Conservation (phyloP, 1,284 basidiomycete genomes). For the Rhodotorula sp. region DNA sequence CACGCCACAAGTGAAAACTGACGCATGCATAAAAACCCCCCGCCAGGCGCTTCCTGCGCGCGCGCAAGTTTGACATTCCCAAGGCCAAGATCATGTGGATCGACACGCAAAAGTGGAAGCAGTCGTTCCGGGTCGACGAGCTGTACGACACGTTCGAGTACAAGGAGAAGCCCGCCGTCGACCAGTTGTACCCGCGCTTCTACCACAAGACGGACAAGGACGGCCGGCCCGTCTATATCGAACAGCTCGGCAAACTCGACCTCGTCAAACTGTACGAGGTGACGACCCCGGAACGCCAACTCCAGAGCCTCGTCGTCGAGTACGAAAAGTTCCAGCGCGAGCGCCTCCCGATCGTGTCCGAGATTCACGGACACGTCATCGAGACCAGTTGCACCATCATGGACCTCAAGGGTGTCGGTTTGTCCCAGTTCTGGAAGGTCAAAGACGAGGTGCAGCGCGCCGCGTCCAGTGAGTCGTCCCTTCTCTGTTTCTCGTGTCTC, state of each 20-base stretch:
- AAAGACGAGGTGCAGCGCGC: constrained; percentile 79
- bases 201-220: constrained; percentile 97
- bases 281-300: constrained; percentile 84
- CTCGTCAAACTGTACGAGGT: constrained; percentile 74
- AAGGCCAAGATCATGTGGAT: constrained; percentile 84
- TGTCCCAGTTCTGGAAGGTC: constrained; percentile 85
- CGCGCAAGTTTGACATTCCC: constrained; percentile 84
- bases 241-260: constrained; percentile 87
- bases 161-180: constrained; percentile 76
- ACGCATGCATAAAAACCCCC: too few relatives aligned
- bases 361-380: constrained; percentile 73
- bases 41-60: constrained; percentile 68
- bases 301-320: constrained; percentile 85
- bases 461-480: constrained; percentile 67
- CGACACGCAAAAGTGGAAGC: constrained; percentile 84
- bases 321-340: constrained; percentile 85
- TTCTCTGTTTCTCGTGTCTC: too few relatives aligned
- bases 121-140: constrained; percentile 83
- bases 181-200: constrained; percentile 86
- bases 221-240: constrained; percentile 93
- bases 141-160: constrained; percentile 83
- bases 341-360: constrained; percentile 80
- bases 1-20: background rate
- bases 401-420: constrained; percentile 79
- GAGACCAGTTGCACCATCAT: constrained; percentile 99